Evolutionary conservation across 2,329 filamentous ascomycete genomes (phyloP).

Genomic region (Hymenoscyphus occultus): DNA sequence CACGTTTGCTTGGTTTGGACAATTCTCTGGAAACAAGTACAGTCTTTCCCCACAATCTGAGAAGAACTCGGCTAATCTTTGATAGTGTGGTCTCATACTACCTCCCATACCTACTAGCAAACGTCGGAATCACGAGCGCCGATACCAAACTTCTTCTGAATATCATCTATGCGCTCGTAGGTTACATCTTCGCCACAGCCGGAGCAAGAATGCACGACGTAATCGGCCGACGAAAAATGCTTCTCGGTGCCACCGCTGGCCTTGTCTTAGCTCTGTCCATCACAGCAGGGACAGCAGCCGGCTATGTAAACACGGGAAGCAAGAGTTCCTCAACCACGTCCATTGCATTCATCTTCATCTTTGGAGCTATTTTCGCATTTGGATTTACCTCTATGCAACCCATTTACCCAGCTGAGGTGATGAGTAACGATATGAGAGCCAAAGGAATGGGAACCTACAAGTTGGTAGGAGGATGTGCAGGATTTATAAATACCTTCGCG

Average conservation of each 20-base stretch:
- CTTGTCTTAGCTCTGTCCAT: background rate
- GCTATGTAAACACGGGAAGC: background rate
- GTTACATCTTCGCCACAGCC: background rate
- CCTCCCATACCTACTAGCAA: background rate
- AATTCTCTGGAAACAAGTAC: constrained; percentile 22
- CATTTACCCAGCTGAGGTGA: background rate
- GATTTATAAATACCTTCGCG: constrained; percentile 34
- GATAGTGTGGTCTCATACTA: background rate
- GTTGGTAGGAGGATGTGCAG: constrained; percentile 13
- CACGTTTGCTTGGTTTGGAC: constrained; percentile 20
- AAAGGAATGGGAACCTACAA: constrained; percentile 1
- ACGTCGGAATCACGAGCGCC: background rate
- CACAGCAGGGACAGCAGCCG: background rate
- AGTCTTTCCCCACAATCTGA: background rate
- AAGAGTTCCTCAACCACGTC: background rate
- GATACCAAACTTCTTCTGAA: background rate
- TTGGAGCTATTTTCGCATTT: background rate
- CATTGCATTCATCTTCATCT: background rate
- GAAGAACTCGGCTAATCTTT: background rate
- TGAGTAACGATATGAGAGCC: background rate
- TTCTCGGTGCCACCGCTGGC: background rate
- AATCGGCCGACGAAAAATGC: background rate
- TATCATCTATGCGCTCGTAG: background rate
- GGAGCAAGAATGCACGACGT: constrained; percentile 2
- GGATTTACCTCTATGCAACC: background rate